Evolutionary conservation across 306 rosid species (phyloP), one percentile per base, ranked within the genome.

Genomic region (Sphenostylis stenocarpa): DNA sequence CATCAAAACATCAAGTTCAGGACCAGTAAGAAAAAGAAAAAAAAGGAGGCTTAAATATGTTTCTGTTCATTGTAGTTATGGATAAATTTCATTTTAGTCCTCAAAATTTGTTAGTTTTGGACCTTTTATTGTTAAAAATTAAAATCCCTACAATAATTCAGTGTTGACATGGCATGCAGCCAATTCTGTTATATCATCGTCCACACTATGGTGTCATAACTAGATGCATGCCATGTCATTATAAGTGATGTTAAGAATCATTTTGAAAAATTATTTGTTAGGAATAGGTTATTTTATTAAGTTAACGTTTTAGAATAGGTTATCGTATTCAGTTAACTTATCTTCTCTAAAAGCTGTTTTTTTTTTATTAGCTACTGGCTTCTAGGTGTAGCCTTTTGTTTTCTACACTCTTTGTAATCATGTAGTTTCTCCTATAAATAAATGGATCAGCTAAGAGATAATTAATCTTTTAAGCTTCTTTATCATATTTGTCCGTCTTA

Each of bases 1-100:
- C 53, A 64, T 58, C 62, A 58, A 53, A 69, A 56, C 53, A 65
- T 58, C 62, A 58, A 53, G 63, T 21, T 49, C 10, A 28, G 56
- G 65, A 51, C 20, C 12, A 36, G 6, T 51, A 31, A 14, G 33
- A 3, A 13, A 58, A 29, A 4, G 14, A 44, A 26, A 12, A 23
- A 38, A 8, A 63, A 13, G 49, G 10, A 61, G 16, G 6, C 62
- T 24, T 4, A 24, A 56, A 56, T 13, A 56, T 56, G 3, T 24
- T 57, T 23, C 13, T 57, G 33, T 24, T 24, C 11, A 33, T 55
- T 24, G 10, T 26, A 57, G 26, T 23, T 21, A 57, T 57, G 64
- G 19, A 26, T 57, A 24, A 24, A 56, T 12, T 56, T 56, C 9
- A 56, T 56, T 23, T 56, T 12, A 24, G 63, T 23, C 63, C 36